Evolutionary conservation across 352 stramenopile species (phyloP).

Genomic region (Aphanomyces astaci): DNA sequence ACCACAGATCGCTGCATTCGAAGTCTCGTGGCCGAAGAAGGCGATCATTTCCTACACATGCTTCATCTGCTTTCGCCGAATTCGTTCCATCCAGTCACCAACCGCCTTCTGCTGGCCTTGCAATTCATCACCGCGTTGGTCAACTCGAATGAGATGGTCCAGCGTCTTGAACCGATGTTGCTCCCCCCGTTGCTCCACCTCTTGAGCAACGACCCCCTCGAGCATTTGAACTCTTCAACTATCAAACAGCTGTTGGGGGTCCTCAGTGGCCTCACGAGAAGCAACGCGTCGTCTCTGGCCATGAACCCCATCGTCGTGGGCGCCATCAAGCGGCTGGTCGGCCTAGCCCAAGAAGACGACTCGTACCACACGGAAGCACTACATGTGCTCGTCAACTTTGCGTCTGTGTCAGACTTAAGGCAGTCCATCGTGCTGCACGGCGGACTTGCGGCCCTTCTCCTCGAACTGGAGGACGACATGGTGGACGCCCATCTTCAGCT

Average conservation of each 20-base stretch:
- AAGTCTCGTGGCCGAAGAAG: background rate
- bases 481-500: constrained; percentile 62
- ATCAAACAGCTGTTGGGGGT: constrained; percentile 43
- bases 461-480: background rate
- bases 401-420: constrained; percentile 36
- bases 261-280: constrained; percentile 43
- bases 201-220: background rate
- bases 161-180: background rate
- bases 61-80: constrained; percentile 6
- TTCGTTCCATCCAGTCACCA: background rate
- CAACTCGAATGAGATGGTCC: background rate
- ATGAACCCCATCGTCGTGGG: constrained; percentile 33
- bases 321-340: constrained; percentile 41
- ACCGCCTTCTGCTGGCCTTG: background rate
- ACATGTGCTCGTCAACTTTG: constrained; percentile 66
- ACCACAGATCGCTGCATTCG: constrained; percentile 1
- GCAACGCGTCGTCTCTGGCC: constrained; percentile 26
- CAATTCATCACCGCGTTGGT: constrained; percentile 6
- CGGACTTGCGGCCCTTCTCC: constrained; percentile 33
- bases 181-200: constrained; percentile 1
- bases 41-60: background rate
- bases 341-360: constrained; percentile 29
- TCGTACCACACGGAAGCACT: constrained; percentile 44
- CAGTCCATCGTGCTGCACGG: constrained; percentile 36
- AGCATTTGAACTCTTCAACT: constrained; percentile 16